These are phyloP conservation scores for Cryoendolithus antarcticus DNA, from an alignment of 2,329 filamentous ascomycete genomes.

Conservation along the genomic window DNA sequence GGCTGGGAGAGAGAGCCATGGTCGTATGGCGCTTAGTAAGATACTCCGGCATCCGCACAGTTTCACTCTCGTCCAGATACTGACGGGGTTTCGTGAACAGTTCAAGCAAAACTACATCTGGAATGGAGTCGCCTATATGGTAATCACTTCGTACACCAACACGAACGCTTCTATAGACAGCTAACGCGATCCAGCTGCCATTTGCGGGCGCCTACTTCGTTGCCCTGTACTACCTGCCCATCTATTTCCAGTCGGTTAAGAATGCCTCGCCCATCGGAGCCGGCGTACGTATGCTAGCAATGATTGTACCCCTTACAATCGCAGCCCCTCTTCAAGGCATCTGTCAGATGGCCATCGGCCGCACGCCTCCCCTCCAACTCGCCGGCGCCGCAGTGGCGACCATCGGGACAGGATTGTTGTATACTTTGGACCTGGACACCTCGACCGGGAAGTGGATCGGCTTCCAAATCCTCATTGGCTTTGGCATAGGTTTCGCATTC, in stretches of 20 bases:
- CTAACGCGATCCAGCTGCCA: constrained; percentile 14
- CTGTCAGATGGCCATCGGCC: too few relatives aligned
- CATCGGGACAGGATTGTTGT: constrained; percentile 15
- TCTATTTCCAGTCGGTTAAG: constrained; percentile 21
- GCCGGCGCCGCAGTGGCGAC: constrained; percentile 24
- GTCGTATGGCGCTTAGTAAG: too few relatives aligned
- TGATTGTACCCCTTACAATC: neutral
- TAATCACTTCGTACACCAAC: too few relatives aligned
- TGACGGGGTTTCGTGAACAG: neutral
- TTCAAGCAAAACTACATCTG: neutral
- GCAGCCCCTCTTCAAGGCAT: too few relatives aligned
- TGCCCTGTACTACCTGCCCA: constrained; percentile 17
- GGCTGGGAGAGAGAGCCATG: too few relatives aligned
- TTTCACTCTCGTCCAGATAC: too few relatives aligned
- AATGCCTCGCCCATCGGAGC: constrained; percentile 11
- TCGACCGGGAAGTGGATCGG: constrained; percentile 38
- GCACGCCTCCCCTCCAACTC: constrained; percentile 1
- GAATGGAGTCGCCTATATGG: neutral
- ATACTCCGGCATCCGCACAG: too few relatives aligned
- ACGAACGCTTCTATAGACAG: constrained; percentile 14
- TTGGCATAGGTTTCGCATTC: constrained; percentile 34
- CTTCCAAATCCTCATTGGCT: constrained; percentile 39
- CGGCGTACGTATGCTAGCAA: constrained; percentile 12
- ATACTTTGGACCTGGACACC: constrained; percentile 27
- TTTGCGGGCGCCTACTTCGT: constrained; percentile 1